Conservation (phyloP, 306 rosid species). For the Pyrus pyrifolia region DNA sequence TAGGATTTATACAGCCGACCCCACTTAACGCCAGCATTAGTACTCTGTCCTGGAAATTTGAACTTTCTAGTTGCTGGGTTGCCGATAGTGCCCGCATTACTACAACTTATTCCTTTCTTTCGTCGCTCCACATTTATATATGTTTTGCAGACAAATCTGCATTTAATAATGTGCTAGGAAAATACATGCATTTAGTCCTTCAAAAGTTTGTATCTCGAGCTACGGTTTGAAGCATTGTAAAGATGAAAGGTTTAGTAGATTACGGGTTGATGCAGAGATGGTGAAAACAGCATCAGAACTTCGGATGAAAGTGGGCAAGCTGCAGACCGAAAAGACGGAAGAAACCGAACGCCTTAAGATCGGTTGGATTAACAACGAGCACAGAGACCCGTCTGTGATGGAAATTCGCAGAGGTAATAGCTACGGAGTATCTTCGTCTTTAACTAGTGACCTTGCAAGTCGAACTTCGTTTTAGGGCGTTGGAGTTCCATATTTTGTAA, state of each 20-base stretch:
- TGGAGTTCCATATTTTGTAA: conserved; percentile 1
- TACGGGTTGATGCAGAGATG: conserved; percentile 43
- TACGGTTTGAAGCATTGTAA: neutral
- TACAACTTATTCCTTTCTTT: neutral
- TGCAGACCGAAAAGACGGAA: conserved; percentile 34
- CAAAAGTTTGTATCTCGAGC: neutral
- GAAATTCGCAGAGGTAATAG: conserved; percentile 34
- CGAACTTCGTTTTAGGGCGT: neutral
- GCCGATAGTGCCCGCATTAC: neutral
- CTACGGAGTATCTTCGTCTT: neutral
- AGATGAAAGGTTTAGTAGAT: conserved; percentile 6
- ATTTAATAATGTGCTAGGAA: neutral
- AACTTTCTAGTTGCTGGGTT: neutral
- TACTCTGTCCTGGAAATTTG: neutral
- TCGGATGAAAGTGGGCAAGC: conserved; percentile 31
- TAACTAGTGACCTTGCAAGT: conserved; percentile 4
- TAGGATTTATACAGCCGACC: too few relatives aligned
- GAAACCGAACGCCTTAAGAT: conserved; percentile 26
- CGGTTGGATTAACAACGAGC: conserved; percentile 22
- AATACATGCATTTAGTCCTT: neutral
- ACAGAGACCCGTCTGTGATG: conserved; percentile 24
- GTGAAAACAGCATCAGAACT: conserved; percentile 54
- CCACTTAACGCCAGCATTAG: too few relatives aligned
- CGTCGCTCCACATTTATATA: neutral
- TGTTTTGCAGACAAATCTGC: neutral